These are phyloP conservation scores for Knoxia roxburghii DNA, from an alignment of 257 asterid species.

Conservation along the genomic window DNA sequence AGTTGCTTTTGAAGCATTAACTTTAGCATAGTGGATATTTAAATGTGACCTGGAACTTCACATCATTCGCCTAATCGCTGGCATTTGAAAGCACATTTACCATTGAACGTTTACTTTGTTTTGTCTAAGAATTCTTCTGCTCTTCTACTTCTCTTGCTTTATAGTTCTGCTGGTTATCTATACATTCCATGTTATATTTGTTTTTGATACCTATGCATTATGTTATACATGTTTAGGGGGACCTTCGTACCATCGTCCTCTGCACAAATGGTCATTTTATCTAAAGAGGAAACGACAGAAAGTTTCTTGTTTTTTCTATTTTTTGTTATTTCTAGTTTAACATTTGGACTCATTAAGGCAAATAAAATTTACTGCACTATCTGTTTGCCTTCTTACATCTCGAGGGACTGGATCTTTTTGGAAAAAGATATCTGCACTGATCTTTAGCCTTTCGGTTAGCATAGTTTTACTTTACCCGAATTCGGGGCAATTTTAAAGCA, in stretches of 20 bases:
- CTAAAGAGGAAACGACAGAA: not conserved
- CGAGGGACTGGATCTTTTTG: not conserved
- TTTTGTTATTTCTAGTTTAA: not conserved
- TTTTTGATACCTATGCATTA: too few species aligned
- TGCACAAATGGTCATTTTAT: not conserved
- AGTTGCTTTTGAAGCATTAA: slow-evolving; percentile 7
- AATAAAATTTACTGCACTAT: not conserved
- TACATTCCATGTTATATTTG: not conserved
- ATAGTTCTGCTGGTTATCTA: not conserved
- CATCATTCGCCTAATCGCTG: not conserved
- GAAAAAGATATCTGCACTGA: not conserved
- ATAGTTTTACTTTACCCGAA: not conserved
- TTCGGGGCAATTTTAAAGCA: not conserved
- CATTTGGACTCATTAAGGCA: not conserved
- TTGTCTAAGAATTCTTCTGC: not conserved
- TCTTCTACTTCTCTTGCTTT: not conserved
- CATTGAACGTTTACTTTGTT: not conserved
- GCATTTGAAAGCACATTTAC: not conserved
- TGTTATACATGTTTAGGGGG: not conserved
- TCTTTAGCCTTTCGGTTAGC: not conserved
- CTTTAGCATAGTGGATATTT: not conserved
- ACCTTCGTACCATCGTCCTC: not conserved
- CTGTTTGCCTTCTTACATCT: not conserved
- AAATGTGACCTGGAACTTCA: not conserved
- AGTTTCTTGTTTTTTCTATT: not conserved